Conservation (phyloP, 2,329 filamentous ascomycete genomes). For the Colletotrichum shisoi region DNA sequence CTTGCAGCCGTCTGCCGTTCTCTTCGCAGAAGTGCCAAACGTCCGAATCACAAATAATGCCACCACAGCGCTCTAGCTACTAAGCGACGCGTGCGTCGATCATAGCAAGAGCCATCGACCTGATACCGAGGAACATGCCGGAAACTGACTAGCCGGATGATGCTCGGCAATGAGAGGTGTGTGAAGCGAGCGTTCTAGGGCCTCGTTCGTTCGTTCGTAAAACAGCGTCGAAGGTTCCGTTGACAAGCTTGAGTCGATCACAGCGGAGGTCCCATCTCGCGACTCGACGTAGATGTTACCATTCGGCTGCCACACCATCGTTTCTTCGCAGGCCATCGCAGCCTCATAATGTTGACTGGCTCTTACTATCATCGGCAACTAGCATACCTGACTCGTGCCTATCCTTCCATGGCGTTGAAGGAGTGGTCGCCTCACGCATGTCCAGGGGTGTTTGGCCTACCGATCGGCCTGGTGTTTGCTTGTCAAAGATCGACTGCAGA, state of each 20-base stretch:
- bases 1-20: constrained; percentile 19
- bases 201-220: constrained; percentile 6
- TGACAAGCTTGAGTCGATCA: constrained; percentile 22
- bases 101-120: background rate
- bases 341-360: background rate
- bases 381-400: constrained; percentile 21
- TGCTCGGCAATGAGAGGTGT: constrained; percentile 26
- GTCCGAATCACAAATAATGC: background rate
- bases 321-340: constrained; percentile 14
- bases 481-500: constrained; percentile 32
- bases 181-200: constrained; percentile 26
- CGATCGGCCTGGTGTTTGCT: constrained; percentile 27
- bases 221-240: constrained; percentile 14
- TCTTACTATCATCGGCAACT: constrained; percentile 1
- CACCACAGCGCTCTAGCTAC: constrained; percentile 19
- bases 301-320: background rate
- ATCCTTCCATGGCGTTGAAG: constrained; percentile 4
- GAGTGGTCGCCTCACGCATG: constrained; percentile 11
- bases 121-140: constrained; percentile 21
- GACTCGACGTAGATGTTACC: background rate
- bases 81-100: constrained; percentile 25
- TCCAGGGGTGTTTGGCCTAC: constrained; percentile 32
- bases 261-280: background rate
- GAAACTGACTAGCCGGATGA: constrained; percentile 31
- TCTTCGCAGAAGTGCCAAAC: constrained; percentile 17